Evolutionary conservation across 2,329 filamentous ascomycete genomes (phyloP).

Genomic region (Parastagonospora nodorum): DNA sequence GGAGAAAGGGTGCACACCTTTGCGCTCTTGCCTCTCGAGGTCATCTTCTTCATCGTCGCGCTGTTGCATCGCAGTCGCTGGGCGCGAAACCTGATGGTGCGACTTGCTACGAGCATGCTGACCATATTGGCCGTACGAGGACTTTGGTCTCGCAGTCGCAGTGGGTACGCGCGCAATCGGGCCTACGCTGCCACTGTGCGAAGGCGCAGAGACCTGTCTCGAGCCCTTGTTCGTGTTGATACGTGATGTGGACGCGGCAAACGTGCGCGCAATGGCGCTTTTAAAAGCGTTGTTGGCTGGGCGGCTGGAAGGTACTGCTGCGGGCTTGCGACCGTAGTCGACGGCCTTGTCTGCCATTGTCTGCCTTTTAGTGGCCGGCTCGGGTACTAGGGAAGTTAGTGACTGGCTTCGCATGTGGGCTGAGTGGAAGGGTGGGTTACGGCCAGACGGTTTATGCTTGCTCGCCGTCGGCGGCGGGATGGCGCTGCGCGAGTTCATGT

Average conservation of each 20-base stretch:
- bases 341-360: constrained; percentile 55
- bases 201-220: constrained; percentile 51
- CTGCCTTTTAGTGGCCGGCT: constrained; percentile 57
- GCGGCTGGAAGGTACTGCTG: constrained; percentile 51
- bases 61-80: constrained; percentile 48
- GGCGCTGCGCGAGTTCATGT: constrained; percentile 58
- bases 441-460: constrained; percentile 59
- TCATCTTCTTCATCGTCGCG: constrained; percentile 47
- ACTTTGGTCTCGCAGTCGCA: constrained; percentile 54
- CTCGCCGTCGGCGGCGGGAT: constrained; percentile 54
- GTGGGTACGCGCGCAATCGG: constrained; percentile 53
- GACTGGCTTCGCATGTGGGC: constrained; percentile 10
- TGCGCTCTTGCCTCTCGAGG: constrained; percentile 47
- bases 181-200: constrained; percentile 61
- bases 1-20: constrained; percentile 53
- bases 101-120: constrained; percentile 53
- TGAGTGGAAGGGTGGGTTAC: constrained; percentile 40
- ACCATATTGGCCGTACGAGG: constrained; percentile 51
- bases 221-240: constrained; percentile 49
- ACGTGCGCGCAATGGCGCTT: constrained; percentile 50
- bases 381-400: constrained; percentile 46
- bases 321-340: constrained; percentile 52
- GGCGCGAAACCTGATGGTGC: constrained; percentile 50
- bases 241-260: constrained; percentile 47
- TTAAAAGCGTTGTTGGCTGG: constrained; percentile 50